A percentile compares a stretch with the other conserved stretches of the same genome.
Conservation (phyloP, 1,139 yeast genomes). For the Yamadazyma taylorii region DNA sequence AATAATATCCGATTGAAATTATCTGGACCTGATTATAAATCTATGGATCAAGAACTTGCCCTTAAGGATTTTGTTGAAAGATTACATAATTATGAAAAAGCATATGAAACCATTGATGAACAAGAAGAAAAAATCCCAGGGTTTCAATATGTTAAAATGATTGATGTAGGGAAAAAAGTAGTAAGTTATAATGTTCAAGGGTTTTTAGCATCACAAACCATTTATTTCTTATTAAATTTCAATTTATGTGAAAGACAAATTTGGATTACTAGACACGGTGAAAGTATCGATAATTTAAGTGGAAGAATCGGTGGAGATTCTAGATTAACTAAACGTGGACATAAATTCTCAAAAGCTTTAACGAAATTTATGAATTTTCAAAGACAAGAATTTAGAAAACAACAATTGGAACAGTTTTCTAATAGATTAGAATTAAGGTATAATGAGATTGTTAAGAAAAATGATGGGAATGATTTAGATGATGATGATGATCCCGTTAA, state of each 20-base stretch:
- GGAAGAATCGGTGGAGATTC: slow-evolving; percentile 95
- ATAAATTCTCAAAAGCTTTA: slow-evolving; percentile 68
- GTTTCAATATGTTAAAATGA: slow-evolving; percentile 90
- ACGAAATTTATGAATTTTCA: slow-evolving; percentile 74
- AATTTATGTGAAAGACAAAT: slow-evolving; percentile 88
- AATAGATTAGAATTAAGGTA: slow-evolving; percentile 44
- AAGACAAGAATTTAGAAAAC: slow-evolving; percentile 64
- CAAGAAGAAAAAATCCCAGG: slow-evolving; percentile 60
- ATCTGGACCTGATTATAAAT: slow-evolving; percentile 89
- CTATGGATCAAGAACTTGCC: slow-evolving; percentile 82
- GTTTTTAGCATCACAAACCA: slow-evolving; percentile 89
- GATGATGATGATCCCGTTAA: slow-evolving; percentile 23
- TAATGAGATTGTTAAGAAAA: slow-evolving; percentile 26
- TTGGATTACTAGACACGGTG: slow-evolving; percentile 96
- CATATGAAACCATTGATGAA: slow-evolving; percentile 87
- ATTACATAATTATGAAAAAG: slow-evolving; percentile 79
- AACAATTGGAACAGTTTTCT: slow-evolving; percentile 57
- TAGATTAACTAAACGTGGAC: slow-evolving; percentile 74
- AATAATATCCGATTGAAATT: slow-evolving; percentile 81
- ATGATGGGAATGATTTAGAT: slow-evolving; percentile 23
- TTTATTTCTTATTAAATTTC: slow-evolving; percentile 85
- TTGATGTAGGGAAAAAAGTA: slow-evolving; percentile 91
- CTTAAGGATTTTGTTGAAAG: slow-evolving; percentile 80
- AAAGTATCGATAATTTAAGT: slow-evolving; percentile 75
- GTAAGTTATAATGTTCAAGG: slow-evolving; percentile 92